phyloP scores from a whole-genome alignment of 106 monocot species.

The Alisma plantagoaquatica region DNA sequence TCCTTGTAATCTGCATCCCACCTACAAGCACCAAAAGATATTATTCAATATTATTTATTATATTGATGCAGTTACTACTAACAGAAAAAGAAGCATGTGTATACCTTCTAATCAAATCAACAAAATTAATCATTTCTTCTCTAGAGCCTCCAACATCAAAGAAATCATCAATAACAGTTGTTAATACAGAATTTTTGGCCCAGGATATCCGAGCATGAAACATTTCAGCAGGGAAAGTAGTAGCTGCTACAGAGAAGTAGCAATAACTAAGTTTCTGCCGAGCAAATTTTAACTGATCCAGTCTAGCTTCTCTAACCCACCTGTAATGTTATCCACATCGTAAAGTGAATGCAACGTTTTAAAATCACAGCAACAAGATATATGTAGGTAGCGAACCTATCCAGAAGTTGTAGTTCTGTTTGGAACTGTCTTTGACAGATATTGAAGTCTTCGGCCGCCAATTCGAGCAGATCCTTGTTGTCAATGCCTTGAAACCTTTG shows the following conservation, averaged over 20 bases:
- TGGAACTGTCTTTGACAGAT: constrained; percentile 39
- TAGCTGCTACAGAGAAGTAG: constrained; percentile 19
- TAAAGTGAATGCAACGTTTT: neutral
- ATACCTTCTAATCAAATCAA: constrained; percentile 58
- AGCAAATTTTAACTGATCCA: constrained; percentile 76
- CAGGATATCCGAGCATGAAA: constrained; percentile 31
- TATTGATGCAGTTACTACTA: neutral
- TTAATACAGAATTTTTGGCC: constrained; percentile 76
- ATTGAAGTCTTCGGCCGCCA: constrained; percentile 62
- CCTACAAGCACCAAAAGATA: constrained; percentile 14
- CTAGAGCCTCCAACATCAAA: constrained; percentile 81
- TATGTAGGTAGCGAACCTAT: constrained; percentile 29
- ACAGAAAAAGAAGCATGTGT: neutral
- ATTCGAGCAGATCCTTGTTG: constrained; percentile 24
- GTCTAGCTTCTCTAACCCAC: constrained; percentile 69
- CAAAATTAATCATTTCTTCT: constrained; percentile 52
- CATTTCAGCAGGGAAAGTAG: constrained; percentile 13
- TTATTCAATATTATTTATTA: neutral
- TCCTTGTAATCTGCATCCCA: constrained; percentile 46
- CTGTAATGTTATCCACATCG: no score
- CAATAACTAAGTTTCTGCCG: constrained; percentile 37
- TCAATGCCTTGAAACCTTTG: constrained; percentile 8
- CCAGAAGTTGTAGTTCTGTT: constrained; percentile 54
- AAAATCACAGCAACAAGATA: neutral
- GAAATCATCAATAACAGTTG: constrained; percentile 89